Percentiles rank a stretch among this genome's conserved stretches.
These are phyloP conservation scores for Exserohilum rostratum DNA, from an alignment of 2,329 filamentous ascomycete species.

Conservation along the genomic window DNA sequence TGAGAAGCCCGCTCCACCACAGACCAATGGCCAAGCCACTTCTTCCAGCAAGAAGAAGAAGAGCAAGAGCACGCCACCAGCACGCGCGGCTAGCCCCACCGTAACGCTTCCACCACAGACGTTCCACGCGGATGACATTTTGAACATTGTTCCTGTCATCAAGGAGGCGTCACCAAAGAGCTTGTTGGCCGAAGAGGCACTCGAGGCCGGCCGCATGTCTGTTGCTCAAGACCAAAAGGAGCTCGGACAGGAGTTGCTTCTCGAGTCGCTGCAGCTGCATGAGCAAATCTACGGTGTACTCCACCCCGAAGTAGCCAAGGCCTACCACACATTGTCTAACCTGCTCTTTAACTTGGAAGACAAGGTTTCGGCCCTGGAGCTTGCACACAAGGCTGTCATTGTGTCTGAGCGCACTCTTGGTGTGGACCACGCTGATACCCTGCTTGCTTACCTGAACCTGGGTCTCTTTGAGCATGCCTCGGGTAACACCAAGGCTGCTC, in stretches of 20 bases:
- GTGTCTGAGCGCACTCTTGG: slow-evolving; percentile 94
- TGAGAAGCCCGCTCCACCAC: slow-evolving; percentile 27
- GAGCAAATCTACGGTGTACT: slow-evolving; percentile 99
- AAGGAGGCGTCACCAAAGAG: slow-evolving; percentile 95
- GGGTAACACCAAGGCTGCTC: slow-evolving; percentile 86
- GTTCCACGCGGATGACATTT: slow-evolving; percentile 82
- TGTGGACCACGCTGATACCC: slow-evolving; percentile 89
- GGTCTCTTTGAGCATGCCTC: slow-evolving; percentile 91
- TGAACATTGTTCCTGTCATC: slow-evolving; percentile 91
- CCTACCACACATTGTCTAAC: slow-evolving; percentile 94
- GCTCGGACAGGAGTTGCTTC: slow-evolving; percentile 89
- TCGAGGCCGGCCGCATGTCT: slow-evolving; percentile 96
- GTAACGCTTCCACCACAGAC: slow-evolving; percentile 61
- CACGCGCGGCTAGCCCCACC: slow-evolving; percentile 50
- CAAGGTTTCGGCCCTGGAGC: slow-evolving; percentile 92
- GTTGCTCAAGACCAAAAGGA: slow-evolving; percentile 94
- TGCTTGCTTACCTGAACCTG: slow-evolving; percentile 94
- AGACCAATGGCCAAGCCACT: slow-evolving; percentile 48
- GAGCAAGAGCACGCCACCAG: slow-evolving; percentile 61
- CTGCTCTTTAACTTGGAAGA: slow-evolving; percentile 98
- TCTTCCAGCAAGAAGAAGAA: slow-evolving; percentile 56
- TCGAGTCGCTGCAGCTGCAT: slow-evolving; percentile 95
- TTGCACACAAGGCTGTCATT: slow-evolving; percentile 95
- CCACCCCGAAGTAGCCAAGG: slow-evolving; percentile 92
- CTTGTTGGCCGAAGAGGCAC: slow-evolving; percentile 88